phyloP scores from a whole-genome alignment of 2,329 filamentous ascomycete species.

The Volutella citrinella region DNA sequence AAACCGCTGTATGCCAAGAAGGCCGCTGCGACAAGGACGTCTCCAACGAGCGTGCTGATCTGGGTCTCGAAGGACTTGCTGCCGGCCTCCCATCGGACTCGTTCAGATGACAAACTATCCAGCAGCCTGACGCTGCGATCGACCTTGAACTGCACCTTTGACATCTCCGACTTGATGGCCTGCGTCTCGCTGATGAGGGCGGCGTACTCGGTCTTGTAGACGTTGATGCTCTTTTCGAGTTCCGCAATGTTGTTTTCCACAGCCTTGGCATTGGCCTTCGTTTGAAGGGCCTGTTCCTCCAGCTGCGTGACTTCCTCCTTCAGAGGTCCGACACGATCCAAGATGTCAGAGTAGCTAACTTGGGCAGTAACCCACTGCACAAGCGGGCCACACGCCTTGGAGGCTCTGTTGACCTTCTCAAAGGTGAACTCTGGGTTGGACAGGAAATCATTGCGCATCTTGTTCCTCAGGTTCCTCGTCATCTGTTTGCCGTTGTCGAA shows the following conservation, averaged over 20 bases:
- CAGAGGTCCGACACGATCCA: constrained; percentile 89
- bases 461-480: constrained; percentile 76
- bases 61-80: constrained; percentile 98
- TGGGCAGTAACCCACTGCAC: constrained; percentile 97
- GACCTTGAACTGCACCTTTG: constrained; percentile 94
- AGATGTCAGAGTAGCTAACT: constrained; percentile 95
- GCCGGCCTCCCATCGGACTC: constrained; percentile 90
- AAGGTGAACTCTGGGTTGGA: constrained; percentile 95
- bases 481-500: constrained; percentile 96
- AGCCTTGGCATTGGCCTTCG: constrained; percentile 87
- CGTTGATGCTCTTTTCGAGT: constrained; percentile 86
- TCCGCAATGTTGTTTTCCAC: constrained; percentile 83
- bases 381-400: constrained; percentile 92
- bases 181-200: constrained; percentile 95
- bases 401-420: constrained; percentile 92
- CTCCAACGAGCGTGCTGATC: constrained; percentile 92
- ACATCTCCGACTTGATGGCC: constrained; percentile 96
- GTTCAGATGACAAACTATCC: constrained; percentile 91
- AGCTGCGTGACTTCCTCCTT: constrained; percentile 85
- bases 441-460: constrained; percentile 91
- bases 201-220: constrained; percentile 95
- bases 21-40: constrained; percentile 92
- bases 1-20: constrained; percentile 96
- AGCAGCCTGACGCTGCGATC: constrained; percentile 92
- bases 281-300: constrained; percentile 85